Percentiles rank a stretch among this genome's conserved stretches.
phyloP scores from a whole-genome alignment of 352 stramenopile species.

The Phytophthora tubulina region DNA sequence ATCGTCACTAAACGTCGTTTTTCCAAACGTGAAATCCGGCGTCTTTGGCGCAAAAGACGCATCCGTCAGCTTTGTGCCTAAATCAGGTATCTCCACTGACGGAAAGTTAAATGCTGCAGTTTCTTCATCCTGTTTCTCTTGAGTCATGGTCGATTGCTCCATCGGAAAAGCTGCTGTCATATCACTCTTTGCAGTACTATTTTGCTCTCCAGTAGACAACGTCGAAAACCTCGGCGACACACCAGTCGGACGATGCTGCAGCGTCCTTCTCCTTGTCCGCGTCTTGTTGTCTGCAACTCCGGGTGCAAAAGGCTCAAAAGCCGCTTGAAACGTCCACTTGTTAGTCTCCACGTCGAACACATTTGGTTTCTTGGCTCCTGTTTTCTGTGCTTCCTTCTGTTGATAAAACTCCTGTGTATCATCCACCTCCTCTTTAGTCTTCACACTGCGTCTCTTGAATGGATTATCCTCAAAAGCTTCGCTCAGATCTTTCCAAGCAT shows the following conservation, averaged over 20 bases:
- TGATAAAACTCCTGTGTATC: not conserved
- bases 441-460: constrained; percentile 36
- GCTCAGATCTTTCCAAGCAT: constrained; percentile 39
- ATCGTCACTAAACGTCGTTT: constrained; percentile 11
- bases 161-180: constrained; percentile 1
- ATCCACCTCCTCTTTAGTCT: not conserved
- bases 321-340: constrained; percentile 2
- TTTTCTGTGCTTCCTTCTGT: not conserved
- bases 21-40: constrained; percentile 42
- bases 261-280: not conserved
- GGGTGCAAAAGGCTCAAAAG: constrained; percentile 12
- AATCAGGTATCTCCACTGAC: constrained; percentile 17
- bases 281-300: constrained; percentile 24
- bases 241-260: constrained; percentile 14
- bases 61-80: constrained; percentile 8
- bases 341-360: not conserved
- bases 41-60: not conserved
- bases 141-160: not conserved
- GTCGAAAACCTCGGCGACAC: constrained; percentile 24
- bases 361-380: not conserved
- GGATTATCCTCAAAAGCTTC: constrained; percentile 31
- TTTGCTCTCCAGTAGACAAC: constrained; percentile 13
- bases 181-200: not conserved
- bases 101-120: not conserved
- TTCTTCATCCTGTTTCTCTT: not conserved